phyloP scores from a whole-genome alignment of 2,329 filamentous ascomycete genomes.

The Fusarium metavorans region DNA sequence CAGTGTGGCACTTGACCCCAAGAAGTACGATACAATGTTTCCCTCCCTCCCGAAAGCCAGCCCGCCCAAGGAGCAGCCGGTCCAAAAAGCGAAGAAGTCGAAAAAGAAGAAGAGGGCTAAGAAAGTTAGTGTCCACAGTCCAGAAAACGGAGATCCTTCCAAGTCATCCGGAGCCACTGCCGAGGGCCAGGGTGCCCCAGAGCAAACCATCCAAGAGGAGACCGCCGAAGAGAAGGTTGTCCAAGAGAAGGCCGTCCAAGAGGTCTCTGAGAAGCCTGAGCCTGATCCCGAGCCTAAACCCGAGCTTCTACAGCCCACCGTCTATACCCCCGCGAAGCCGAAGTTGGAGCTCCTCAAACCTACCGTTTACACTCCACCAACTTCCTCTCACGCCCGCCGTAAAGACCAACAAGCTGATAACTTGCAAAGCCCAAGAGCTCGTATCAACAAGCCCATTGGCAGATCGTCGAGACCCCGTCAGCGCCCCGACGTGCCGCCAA shows the following conservation, averaged over 20 bases:
- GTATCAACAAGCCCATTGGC: background rate
- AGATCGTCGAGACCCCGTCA: slow-evolving; percentile 6
- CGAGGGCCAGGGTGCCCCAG: background rate
- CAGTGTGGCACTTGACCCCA: slow-evolving; percentile 29
- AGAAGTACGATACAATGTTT: slow-evolving; percentile 41
- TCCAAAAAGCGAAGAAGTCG: background rate
- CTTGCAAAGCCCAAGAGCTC: background rate
- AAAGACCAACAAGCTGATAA: background rate
- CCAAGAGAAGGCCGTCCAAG: background rate
- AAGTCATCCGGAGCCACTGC: background rate
- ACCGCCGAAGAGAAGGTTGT: background rate
- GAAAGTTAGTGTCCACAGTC: background rate
- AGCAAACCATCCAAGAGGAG: background rate
- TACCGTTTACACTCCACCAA: slow-evolving; percentile 27
- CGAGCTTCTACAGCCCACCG: slow-evolving; percentile 21
- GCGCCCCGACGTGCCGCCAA: slow-evolving; percentile 21
- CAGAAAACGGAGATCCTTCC: background rate
- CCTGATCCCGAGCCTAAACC: background rate
- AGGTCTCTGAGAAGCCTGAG: background rate
- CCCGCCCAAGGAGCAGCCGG: slow-evolving; percentile 1
- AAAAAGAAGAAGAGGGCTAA: slow-evolving; percentile 1
- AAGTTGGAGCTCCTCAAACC: slow-evolving; percentile 20
- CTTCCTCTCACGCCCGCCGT: slow-evolving; percentile 8
- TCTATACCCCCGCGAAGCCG: slow-evolving; percentile 28
- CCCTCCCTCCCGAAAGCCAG: slow-evolving; percentile 27